Conservation (phyloP, 2,329 filamentous ascomycete species). For the Clarireedia sp. region DNA sequence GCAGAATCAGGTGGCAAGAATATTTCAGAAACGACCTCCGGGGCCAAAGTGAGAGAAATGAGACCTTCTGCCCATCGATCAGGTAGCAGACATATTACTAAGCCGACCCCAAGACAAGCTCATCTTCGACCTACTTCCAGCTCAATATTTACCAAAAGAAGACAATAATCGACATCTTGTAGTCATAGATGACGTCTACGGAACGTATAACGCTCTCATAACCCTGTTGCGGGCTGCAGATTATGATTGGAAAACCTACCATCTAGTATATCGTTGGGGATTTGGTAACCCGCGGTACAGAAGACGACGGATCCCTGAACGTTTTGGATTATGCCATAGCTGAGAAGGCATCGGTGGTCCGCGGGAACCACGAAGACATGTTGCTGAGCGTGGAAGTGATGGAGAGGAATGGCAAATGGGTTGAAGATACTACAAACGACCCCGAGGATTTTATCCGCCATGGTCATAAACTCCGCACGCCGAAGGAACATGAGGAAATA, state of each 20-base stretch:
- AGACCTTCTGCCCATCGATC: too few relatives aligned
- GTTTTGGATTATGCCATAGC: neutral
- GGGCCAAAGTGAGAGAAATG: too few relatives aligned
- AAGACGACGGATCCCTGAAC: neutral
- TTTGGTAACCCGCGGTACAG: neutral
- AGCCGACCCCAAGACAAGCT: too few relatives aligned
- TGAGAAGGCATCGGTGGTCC: neutral
- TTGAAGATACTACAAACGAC: neutral
- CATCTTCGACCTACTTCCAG: neutral
- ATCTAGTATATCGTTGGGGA: neutral
- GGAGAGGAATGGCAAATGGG: neutral
- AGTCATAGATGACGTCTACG: neutral
- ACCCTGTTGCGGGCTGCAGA: neutral
- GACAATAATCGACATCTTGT: neutral
- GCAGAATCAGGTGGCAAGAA: too few relatives aligned
- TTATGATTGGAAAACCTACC: neutral
- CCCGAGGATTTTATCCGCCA: neutral
- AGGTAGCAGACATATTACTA: too few relatives aligned
- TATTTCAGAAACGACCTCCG: too few relatives aligned
- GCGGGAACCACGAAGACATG: neutral
- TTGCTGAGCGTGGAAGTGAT: neutral
- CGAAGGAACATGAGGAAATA: neutral
- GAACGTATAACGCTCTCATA: neutral
- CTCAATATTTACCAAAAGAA: neutral
- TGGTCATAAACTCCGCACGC: neutral